Conservation (phyloP, 495 filamentous ascomycete species). For the Aspergillus saccharolyticus region DNA sequence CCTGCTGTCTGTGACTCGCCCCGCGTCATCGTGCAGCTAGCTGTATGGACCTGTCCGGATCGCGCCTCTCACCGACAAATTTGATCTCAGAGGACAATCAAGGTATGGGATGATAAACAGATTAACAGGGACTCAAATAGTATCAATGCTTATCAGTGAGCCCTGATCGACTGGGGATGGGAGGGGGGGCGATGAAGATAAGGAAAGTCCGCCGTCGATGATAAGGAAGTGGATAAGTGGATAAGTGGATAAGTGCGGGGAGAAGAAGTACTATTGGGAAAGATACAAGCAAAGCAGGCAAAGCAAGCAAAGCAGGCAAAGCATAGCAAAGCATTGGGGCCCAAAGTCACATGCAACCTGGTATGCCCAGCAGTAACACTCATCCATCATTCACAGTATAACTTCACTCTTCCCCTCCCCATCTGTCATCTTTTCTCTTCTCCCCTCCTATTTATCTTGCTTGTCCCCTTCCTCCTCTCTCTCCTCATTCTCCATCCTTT, state of each 20-base stretch:
- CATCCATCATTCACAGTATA: background rate
- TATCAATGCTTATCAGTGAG: background rate
- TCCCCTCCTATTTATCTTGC: background rate
- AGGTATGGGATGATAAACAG: background rate
- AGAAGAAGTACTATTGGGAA: background rate
- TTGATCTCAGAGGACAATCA: background rate
- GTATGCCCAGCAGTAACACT: background rate
- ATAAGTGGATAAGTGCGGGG: background rate
- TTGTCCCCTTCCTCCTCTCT: conserved; percentile 3
- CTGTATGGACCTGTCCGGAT: background rate
- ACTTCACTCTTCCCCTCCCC: conserved; percentile 8
- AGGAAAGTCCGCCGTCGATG: background rate
- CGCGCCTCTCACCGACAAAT: background rate
- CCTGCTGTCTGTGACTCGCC: background rate
- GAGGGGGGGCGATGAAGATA: background rate
- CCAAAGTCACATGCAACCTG: conserved; percentile 7
- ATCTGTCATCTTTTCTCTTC: conserved; percentile 5
- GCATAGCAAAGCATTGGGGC: conserved; percentile 12
- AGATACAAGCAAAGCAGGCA: conserved; percentile 6
- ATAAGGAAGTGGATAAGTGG: conserved; percentile 9
- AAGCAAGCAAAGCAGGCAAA: conserved; percentile 8
- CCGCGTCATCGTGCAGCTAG: background rate
- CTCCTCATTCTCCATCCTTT: background rate
- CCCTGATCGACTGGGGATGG: background rate
- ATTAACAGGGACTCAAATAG: background rate